These are phyloP conservation scores for Candida glaebosa DNA, from an alignment of 805 yeast genomes.

Conservation along the genomic window DNA sequence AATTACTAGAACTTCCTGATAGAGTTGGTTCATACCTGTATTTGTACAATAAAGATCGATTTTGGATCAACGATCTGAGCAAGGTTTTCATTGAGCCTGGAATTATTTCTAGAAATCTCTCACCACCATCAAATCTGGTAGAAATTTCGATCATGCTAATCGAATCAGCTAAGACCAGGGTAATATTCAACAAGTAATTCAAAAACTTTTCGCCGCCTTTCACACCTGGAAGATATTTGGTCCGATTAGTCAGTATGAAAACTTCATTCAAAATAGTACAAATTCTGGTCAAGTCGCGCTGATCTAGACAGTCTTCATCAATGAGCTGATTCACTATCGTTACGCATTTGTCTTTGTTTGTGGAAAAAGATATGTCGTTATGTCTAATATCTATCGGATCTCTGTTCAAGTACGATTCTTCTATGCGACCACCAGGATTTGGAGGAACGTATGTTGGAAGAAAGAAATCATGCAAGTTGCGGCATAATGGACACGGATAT, in stretches of 20 bases:
- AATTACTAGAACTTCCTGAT: constrained; percentile 9
- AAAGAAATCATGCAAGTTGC: constrained; percentile 40
- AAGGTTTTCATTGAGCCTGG: constrained; percentile 28
- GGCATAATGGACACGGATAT: constrained; percentile 51
- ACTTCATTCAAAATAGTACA: constrained; percentile 14
- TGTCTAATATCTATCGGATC: constrained; percentile 14
- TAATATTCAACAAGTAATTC: constrained; percentile 16
- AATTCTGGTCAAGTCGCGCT: constrained; percentile 4
- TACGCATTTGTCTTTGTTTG: constrained; percentile 25
- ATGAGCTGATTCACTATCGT: constrained; percentile 22
- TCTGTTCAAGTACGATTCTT: constrained; percentile 7
- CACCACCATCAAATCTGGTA: constrained; percentile 44
- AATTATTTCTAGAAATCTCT: constrained; percentile 21
- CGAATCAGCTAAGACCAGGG: constrained; percentile 41
- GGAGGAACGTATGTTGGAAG: constrained; percentile 40
- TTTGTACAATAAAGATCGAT: constrained; percentile 23
- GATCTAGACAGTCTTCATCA: constrained; percentile 16
- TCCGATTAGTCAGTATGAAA: constrained; percentile 10
- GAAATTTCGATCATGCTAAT: constrained; percentile 59
- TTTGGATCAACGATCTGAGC: constrained; percentile 43
- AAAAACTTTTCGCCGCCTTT: constrained; percentile 15
- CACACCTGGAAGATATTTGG: constrained; percentile 8
- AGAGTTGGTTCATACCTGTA: constrained; percentile 9
- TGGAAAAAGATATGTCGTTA: constrained; percentile 18
- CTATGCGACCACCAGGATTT: constrained; percentile 17